Evolutionary conservation across 805 yeast species (phyloP).

Genomic region (Monosporozyma unispora): DNA sequence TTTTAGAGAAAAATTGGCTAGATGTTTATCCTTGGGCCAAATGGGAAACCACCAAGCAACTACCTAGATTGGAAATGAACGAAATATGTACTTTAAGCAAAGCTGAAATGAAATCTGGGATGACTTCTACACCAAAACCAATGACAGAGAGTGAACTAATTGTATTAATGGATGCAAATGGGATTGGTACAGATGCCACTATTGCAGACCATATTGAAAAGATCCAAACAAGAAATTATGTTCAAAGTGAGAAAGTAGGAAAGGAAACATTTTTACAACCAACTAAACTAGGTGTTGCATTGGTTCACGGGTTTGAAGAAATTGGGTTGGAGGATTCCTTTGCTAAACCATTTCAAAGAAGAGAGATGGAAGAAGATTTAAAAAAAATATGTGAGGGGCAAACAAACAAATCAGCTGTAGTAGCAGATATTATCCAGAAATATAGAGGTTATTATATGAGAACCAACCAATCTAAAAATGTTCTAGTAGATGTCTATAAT

Average conservation of each 20-base stretch:
- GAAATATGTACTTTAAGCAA: slow-evolving; percentile 48
- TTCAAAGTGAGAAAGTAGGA: slow-evolving; percentile 36
- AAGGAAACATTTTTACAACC: slow-evolving; percentile 52
- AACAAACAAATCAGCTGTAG: slow-evolving; percentile 43
- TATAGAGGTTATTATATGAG: slow-evolving; percentile 43
- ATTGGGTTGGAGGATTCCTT: slow-evolving; percentile 68
- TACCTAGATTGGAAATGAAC: slow-evolving; percentile 56
- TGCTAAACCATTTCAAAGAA: slow-evolving; percentile 82
- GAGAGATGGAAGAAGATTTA: slow-evolving; percentile 61
- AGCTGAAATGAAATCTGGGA: slow-evolving; percentile 60
- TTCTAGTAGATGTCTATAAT: slow-evolving; percentile 25
- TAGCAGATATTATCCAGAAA: slow-evolving; percentile 43
- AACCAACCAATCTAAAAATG: slow-evolving; percentile 22
- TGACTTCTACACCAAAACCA: slow-evolving; percentile 70
- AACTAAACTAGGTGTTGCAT: slow-evolving; percentile 71
- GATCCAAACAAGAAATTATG: slow-evolving; percentile 58
- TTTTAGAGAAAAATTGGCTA: slow-evolving; percentile 63
- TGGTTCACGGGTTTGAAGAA: slow-evolving; percentile 80
- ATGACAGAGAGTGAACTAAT: slow-evolving; percentile 90
- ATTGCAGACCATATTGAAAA: slow-evolving; percentile 96
- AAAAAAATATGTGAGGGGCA: slow-evolving; percentile 60
- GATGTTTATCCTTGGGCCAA: slow-evolving; percentile 70
- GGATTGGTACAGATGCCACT: slow-evolving; percentile 98
- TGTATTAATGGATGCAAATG: slow-evolving; percentile 90
- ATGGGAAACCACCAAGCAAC: slow-evolving; percentile 60